Base-by-base conservation (phyloP, 108 stramenopile genomes). In the Skeletonema tropicum region DNA sequence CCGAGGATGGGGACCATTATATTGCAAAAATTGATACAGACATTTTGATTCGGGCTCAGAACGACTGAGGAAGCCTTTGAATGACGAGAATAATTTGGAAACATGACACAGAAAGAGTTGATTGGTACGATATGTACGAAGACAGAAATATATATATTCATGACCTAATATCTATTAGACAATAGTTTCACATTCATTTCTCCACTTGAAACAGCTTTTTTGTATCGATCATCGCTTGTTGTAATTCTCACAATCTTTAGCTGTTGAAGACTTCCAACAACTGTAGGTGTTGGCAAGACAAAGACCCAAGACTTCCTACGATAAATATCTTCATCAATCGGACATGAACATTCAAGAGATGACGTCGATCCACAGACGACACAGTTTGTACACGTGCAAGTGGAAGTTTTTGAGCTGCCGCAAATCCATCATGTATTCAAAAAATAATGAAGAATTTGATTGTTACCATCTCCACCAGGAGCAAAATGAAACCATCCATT, bases 401-500 rank as follows among this genome's bases (percentile, higher is more conserved):
- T 2, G 38, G 11, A 12, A 0, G 13, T n/a, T 29, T 58, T 58
- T 15, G 15, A 58, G 9, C 26, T 58, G 57, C 3, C 42, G 4
- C 42, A 41, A 41, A 9, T 41, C 39, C 11, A 41, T 41, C 39
- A 41, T 3, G 39, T 13, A 41, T 62, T 32, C 31, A 62, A 62
- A 62, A 62, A 66, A 17, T 71, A 29, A 65, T 71, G 70, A 35
- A 64, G 21, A 46, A 71, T 71, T 39, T 23, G 12, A 30, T 71
- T 71, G 17, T 12, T 71, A 11, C 64, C 64, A 15, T 35, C 42
- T 23, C 70, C 70, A n/a, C 70, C 70, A 31, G 70, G 70, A 45
- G 19, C 19, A 71, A 71, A 71, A 46, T 71, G 63, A 46, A 71
- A 71, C 61, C 70, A 71, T 23, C 63, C 70, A 65, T 71, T 46